Base-by-base conservation (phyloP, 148 eudicot species). In the Nepenthes mirabilis region DNA sequence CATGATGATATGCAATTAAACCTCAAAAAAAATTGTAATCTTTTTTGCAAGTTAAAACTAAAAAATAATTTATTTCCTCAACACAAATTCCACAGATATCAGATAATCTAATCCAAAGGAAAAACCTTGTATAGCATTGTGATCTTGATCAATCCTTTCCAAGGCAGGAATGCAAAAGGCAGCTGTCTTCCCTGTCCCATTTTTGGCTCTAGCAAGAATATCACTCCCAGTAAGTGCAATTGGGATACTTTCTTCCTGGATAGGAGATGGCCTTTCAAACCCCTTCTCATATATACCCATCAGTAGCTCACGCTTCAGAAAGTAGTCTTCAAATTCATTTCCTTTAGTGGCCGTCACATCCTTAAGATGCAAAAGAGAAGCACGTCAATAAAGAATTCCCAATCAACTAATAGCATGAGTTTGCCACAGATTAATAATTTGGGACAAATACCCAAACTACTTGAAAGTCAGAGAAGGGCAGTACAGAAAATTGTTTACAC, bases 301-400 rank as follows among this genome's bases (percentile, higher is more conserved):
- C 36, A 89, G 75, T 54, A 89, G 74, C 67, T 83, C 96, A 4
- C 90, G 87, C 70, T 89, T 89, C 23, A 90, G 65, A 76, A 84
- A 84, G 69, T 90, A 84, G 60, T 87, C 97, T 65, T 84, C 97
- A 75, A 90, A 90, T 33, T 90, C 95, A 65, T 90, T 90, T 67
- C 97, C 97, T 71, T 90, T 87, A n/a, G 97, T 87, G 14, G 95
- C 97, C 12, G 97, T 87, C 52, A 90, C 97, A 74, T 90, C 97
- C 97, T 87, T 77, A 47, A 37, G n/a, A 45, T 43, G 56, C 34
- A 54, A 34, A 51, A 60, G 68, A 62, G 37, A 45, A 55, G 40
- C 37, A 1, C n/a, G 37, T 3, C 34, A 10, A 37, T 14, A 47
- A 52, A 1, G 12, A 49, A 34, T n/a, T 49, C 52, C 12, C 14